These are phyloP conservation scores for Claviceps fusiformis DNA, from an alignment of 2,329 filamentous ascomycete genomes.

Conservation along the genomic window DNA sequence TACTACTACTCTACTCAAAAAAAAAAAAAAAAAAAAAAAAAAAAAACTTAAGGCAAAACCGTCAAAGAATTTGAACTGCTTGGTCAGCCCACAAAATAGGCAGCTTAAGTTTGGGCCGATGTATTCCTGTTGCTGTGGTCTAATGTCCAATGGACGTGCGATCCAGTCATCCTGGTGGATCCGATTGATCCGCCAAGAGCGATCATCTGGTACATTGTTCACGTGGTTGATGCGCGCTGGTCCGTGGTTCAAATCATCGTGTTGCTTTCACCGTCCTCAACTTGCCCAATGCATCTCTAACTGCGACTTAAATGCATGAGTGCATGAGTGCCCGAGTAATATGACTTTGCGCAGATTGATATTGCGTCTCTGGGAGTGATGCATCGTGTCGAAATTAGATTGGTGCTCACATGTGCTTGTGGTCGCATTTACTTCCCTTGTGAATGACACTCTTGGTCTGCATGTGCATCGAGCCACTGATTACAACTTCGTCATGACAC, in stretches of 20 bases:
- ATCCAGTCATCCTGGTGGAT: not conserved
- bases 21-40: too few relatives aligned
- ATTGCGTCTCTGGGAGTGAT: not conserved
- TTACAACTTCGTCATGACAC: not conserved
- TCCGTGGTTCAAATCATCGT: not conserved
- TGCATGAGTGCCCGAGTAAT: not conserved
- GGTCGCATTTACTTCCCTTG: not conserved
- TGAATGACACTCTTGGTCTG: not conserved
- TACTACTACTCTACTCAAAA: too few relatives aligned
- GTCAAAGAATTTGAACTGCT: not conserved
- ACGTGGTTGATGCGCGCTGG: not conserved
- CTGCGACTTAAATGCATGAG: not conserved
- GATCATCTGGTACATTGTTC: not conserved
- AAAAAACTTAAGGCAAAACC: too few relatives aligned
- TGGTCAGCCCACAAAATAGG: not conserved
- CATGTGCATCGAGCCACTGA: not conserved
- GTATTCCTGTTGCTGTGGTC: not conserved
- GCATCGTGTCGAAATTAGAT: not conserved
- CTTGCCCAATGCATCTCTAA: not conserved
- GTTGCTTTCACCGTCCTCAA: not conserved
- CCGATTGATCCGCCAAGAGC: not conserved
- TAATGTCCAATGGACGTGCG: not conserved
- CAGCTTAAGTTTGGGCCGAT: not conserved
- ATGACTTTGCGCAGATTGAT: not conserved
- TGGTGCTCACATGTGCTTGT: not conserved